phyloP scores from a whole-genome alignment of 1,284 basidiomycete species.

The Inonotus obliquus region DNA sequence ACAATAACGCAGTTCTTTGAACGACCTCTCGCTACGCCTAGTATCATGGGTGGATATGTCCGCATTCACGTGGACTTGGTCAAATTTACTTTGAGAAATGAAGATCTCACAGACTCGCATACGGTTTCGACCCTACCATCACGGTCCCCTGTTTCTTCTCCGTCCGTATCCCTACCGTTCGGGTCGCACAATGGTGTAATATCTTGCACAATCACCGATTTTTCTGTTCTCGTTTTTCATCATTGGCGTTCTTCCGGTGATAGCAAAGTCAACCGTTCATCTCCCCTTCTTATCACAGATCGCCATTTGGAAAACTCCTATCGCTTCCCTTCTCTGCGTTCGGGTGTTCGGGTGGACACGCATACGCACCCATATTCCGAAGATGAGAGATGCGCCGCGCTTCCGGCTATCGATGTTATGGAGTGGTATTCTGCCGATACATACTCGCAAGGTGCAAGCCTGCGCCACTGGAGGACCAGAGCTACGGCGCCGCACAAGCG shows the following conservation, averaged over 20 bases:
- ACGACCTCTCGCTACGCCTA: slow-evolving; percentile 52
- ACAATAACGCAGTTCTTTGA: slow-evolving; percentile 44
- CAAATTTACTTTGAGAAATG: slow-evolving; percentile 22
- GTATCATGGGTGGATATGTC: slow-evolving; percentile 43
- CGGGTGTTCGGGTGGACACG: slow-evolving; percentile 36
- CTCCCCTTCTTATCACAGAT: slow-evolving; percentile 64
- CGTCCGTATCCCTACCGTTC: not conserved
- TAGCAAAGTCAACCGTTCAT: slow-evolving; percentile 31
- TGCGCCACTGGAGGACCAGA: slow-evolving; percentile 58
- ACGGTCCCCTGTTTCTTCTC: not conserved
- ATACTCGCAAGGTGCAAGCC: slow-evolving; percentile 41
- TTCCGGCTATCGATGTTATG: slow-evolving; percentile 51
- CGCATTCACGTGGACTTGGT: slow-evolving; percentile 54
- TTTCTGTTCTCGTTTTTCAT: slow-evolving; percentile 51
- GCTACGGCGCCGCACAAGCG: not conserved
- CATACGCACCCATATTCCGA: slow-evolving; percentile 26
- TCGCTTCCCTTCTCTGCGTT: slow-evolving; percentile 1
- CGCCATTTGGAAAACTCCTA: slow-evolving; percentile 51
- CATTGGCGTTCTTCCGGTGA: slow-evolving; percentile 11
- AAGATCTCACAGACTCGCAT: not conserved
- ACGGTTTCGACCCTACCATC: not conserved
- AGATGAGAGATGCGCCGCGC: slow-evolving; percentile 25
- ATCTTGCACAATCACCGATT: slow-evolving; percentile 38
- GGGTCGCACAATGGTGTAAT: slow-evolving; percentile 19
- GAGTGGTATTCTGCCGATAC: slow-evolving; percentile 57